A percentile compares a stretch with the other conserved stretches of the same genome.
These are phyloP conservation scores for Lactifluus echinatus DNA, from an alignment of 768 basidiomycete species.

Conservation along the genomic window DNA sequence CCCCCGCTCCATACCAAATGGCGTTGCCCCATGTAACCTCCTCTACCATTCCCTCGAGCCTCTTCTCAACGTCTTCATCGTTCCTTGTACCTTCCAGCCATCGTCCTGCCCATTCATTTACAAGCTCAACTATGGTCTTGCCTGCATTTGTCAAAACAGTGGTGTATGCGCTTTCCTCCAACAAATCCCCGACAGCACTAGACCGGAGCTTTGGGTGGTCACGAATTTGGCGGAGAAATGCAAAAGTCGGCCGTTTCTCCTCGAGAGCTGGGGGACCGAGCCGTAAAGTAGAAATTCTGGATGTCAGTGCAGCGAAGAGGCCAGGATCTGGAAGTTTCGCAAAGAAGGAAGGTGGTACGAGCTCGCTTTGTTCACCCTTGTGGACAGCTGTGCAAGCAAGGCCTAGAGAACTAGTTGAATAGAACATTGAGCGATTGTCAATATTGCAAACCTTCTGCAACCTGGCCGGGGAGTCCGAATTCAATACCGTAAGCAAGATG, in stretches of 20 bases:
- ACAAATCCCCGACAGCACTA: slow-evolving; percentile 3
- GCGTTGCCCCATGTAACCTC: slow-evolving; percentile 51
- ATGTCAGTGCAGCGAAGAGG: slow-evolving; percentile 23
- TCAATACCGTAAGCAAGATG: slow-evolving; percentile 56
- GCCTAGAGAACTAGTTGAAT: slow-evolving; percentile 29
- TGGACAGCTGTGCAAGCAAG: slow-evolving; percentile 50
- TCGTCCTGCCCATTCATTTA: slow-evolving; percentile 20
- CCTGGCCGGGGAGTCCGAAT: slow-evolving; percentile 48
- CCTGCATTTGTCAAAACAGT: slow-evolving; percentile 16
- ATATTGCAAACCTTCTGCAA: slow-evolving; percentile 46
- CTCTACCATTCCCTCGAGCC: slow-evolving; percentile 48
- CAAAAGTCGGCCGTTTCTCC: slow-evolving; percentile 31
- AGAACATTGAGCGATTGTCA: background rate
- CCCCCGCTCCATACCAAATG: slow-evolving; percentile 48
- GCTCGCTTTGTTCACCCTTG: slow-evolving; percentile 27
- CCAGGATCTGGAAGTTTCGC: background rate
- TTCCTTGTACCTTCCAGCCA: slow-evolving; percentile 2
- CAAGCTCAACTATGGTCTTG: slow-evolving; percentile 15
- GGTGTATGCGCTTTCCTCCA: slow-evolving; percentile 4
- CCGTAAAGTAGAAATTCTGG: slow-evolving; percentile 15
- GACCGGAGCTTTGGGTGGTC: slow-evolving; percentile 33
- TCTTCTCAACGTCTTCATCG: slow-evolving; percentile 21
- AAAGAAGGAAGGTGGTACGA: slow-evolving; percentile 28
- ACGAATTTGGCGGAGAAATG: slow-evolving; percentile 46
- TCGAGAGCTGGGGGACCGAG: slow-evolving; percentile 25